A percentile compares a stretch with the other conserved stretches of the same genome.
phyloP scores from a whole-genome alignment of 352 stramenopile genomes.

The Discostella stelligera region DNA sequence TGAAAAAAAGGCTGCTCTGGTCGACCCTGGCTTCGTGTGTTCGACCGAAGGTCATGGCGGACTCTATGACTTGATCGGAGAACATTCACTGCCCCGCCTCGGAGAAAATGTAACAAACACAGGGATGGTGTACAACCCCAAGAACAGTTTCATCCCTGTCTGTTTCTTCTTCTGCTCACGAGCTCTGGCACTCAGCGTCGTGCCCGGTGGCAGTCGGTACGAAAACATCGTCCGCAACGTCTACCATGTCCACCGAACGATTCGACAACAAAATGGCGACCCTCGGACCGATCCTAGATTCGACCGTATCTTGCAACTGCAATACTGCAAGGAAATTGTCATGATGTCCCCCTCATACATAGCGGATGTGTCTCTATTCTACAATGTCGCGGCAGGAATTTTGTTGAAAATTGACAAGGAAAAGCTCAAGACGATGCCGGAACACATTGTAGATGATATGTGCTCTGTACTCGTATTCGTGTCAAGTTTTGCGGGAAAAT shows the following conservation, averaged over 20 bases:
- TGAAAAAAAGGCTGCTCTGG: slow-evolving; percentile 64
- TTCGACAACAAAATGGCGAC: slow-evolving; percentile 62
- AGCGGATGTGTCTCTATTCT: slow-evolving; percentile 73
- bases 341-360: slow-evolving; percentile 74
- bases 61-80: slow-evolving; percentile 65
- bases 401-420: slow-evolving; percentile 70
- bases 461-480: slow-evolving; percentile 90
- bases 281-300: slow-evolving; percentile 69
- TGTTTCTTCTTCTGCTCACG: slow-evolving; percentile 94
- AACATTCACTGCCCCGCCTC: slow-evolving; percentile 65
- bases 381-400: slow-evolving; percentile 70
- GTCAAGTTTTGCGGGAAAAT: slow-evolving; percentile 85
- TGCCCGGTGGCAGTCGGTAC: slow-evolving; percentile 82
- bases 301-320: slow-evolving; percentile 58
- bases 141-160: slow-evolving; percentile 96
- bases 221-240: slow-evolving; percentile 87
- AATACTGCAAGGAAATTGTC: slow-evolving; percentile 74
- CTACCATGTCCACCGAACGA: slow-evolving; percentile 82
- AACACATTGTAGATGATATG: slow-evolving; percentile 95
- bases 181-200: slow-evolving; percentile 89
- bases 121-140: slow-evolving; percentile 61
- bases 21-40: slow-evolving; percentile 75
- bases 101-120: slow-evolving; percentile 53
- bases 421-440: slow-evolving; percentile 86
- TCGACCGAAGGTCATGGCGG: slow-evolving; percentile 57